Base-by-base conservation (phyloP, 257 asterid genomes). In the Handroanthus guayacan region DNA sequence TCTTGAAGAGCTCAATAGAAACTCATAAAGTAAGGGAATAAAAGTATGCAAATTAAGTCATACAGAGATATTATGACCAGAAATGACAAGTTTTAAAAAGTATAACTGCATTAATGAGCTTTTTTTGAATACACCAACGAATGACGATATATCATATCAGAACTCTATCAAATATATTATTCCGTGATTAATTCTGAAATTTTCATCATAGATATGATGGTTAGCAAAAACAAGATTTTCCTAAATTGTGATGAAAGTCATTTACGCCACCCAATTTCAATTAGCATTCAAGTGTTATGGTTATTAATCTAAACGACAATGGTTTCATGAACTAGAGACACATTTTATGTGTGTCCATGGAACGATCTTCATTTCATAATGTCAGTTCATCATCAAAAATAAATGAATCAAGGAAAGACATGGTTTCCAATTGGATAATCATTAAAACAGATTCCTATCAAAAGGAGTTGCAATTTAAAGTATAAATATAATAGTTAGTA, bases 11-110 rank as follows among this genome's bases (percentile, higher is more conserved):
- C 11, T 39, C 0, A 6, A 13, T 1, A 43, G 41, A 14, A 65
- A 41, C 54, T 9, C 70, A 39, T 13, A 65, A 65, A 65, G 7
- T 65, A 16, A 41, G 54, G 39, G 54, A 64, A 62, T n/a, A 39
- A 64, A 64, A 64, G 0, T 47, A 47, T 11, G 54, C 54, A 47
- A 47, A 47, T 44, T 44, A 44, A 44, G 12, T 44, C 45, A 9
- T 8, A 44, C 3, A 47, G 54, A 43, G n/a, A 64, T n/a, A 54
- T 54, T n/a, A 54, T 16, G 10, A 10, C 16, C 61, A 54, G 61
- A 16, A 41, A 43, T 39, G 52, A 38, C 13, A 16, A 62, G 41
- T 41, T 16, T 20, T 44, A 3, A 8, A 17, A 41, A 1, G 4
- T 41, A 8, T 41, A 8, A 8, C 6, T 6, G 7, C 8, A 8